Percentiles rank a stretch among this genome's conserved stretches.
These are phyloP conservation scores for Emericellopsis cladophorae DNA, from an alignment of 2,329 filamentous ascomycete genomes.

Conservation along the genomic window DNA sequence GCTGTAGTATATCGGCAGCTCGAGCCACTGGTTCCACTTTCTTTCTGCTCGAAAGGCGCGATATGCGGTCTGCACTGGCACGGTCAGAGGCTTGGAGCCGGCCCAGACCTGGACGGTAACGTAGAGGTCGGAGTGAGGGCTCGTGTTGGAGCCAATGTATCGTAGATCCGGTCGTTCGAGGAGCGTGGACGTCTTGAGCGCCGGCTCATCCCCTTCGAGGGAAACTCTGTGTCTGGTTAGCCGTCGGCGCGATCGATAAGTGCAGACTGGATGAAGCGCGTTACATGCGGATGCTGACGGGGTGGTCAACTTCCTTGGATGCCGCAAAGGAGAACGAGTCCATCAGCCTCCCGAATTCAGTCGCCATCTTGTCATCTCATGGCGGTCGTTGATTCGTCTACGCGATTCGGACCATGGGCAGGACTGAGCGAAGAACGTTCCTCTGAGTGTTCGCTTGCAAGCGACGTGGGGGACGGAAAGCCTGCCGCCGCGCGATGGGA, in stretches of 20 bases:
- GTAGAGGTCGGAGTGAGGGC: constrained; percentile 77
- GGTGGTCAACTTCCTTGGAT: constrained; percentile 70
- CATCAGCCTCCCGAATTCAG: constrained; percentile 59
- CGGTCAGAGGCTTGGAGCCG: constrained; percentile 86
- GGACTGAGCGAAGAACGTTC: no score
- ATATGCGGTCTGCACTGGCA: constrained; percentile 86
- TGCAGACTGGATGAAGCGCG: constrained; percentile 7
- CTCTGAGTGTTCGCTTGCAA: no score
- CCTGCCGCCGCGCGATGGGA: no score
- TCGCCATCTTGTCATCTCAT: constrained; percentile 19
- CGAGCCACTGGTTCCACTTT: constrained; percentile 91
- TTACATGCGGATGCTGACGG: constrained; percentile 54
- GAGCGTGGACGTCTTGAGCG: constrained; percentile 49
- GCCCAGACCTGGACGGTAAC: constrained; percentile 91
- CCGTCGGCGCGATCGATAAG: background rate
- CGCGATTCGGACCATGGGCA: no score
- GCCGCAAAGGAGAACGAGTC: constrained; percentile 94
- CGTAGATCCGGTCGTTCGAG: constrained; percentile 68
- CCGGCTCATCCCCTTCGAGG: constrained; percentile 29
- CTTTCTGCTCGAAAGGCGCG: constrained; percentile 72
- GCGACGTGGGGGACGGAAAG: no score
- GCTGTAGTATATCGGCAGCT: constrained; percentile 73
- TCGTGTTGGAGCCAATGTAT: constrained; percentile 77
- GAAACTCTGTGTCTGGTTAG: constrained; percentile 26
- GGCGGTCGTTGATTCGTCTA: background rate